Percentiles rank a stretch among this genome's conserved stretches.
Conservation (phyloP, 1,284 basidiomycete genomes). For the Flammula alnicola region DNA sequence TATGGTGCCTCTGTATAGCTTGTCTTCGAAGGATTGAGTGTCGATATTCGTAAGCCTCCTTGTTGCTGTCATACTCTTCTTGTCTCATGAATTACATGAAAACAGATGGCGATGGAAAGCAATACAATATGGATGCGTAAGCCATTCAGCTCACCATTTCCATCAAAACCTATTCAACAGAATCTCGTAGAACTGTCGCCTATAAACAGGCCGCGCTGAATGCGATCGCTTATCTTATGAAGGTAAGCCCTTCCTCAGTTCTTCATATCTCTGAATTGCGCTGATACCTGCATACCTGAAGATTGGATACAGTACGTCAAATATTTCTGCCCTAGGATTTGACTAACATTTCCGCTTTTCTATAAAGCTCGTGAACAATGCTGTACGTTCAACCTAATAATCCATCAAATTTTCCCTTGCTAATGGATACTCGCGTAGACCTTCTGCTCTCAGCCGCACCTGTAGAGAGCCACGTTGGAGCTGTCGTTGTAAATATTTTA, state of each 20-base stretch:
- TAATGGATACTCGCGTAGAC: no score
- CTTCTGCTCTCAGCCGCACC: slow-evolving; percentile 78
- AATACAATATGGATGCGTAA: slow-evolving; percentile 80
- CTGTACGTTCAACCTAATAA: slow-evolving; percentile 44
- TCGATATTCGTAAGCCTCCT: slow-evolving; percentile 61
- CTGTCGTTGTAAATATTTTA: slow-evolving; percentile 60
- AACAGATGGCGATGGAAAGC: slow-evolving; percentile 75
- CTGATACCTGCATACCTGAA: slow-evolving; percentile 5
- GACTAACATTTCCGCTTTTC: neutral
- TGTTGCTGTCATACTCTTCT: neutral
- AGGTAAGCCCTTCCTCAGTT: slow-evolving; percentile 42
- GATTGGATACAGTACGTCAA: slow-evolving; percentile 67
- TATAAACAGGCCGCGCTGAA: slow-evolving; percentile 83
- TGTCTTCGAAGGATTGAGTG: slow-evolving; percentile 76
- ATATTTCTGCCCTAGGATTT: neutral
- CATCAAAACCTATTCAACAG: neutral
- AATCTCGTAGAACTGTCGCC: slow-evolving; percentile 62
- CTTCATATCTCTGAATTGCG: neutral
- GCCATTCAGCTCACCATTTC: slow-evolving; percentile 23
- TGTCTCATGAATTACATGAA: neutral
- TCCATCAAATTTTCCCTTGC: neutral
- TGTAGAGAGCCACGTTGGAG: slow-evolving; percentile 76
- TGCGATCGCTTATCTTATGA: slow-evolving; percentile 76
- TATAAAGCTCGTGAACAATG: slow-evolving; percentile 72
- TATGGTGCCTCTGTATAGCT: slow-evolving; percentile 41